phyloP scores from a whole-genome alignment of 495 filamentous ascomycete species.

The Penicillium cataractarum region DNA sequence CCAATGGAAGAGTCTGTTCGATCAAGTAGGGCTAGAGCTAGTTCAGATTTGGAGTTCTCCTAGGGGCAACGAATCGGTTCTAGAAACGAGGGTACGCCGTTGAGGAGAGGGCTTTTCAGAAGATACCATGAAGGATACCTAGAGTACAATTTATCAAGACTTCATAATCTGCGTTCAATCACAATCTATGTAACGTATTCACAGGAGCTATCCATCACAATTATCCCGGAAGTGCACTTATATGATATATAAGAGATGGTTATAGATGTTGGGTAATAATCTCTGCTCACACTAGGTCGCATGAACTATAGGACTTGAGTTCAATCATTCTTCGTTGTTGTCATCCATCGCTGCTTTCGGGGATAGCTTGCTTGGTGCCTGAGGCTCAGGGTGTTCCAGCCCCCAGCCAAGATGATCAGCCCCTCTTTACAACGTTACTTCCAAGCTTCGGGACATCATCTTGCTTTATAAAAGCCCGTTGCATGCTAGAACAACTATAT shows the following conservation, averaged over 20 bases:
- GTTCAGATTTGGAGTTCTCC: constrained; percentile 31
- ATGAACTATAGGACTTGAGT: background rate
- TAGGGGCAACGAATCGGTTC: constrained; percentile 5
- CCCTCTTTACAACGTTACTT: background rate
- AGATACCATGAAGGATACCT: background rate
- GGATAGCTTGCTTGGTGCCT: constrained; percentile 3
- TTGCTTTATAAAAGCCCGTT: background rate
- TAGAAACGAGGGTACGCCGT: background rate
- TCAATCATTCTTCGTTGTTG: no score
- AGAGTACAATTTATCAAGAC: background rate
- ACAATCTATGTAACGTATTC: no score
- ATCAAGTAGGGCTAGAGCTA: constrained; percentile 38
- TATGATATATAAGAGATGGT: no score
- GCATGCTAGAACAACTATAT: background rate
- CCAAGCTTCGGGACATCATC: background rate
- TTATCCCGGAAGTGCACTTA: no score
- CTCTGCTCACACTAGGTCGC: background rate
- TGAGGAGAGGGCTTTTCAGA: background rate
- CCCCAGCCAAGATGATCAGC: background rate
- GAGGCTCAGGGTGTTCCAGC: background rate
- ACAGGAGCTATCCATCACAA: no score
- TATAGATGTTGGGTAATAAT: background rate
- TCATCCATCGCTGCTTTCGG: background rate
- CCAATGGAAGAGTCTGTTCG: constrained; percentile 39
- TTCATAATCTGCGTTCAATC: background rate